A percentile compares a stretch with the other conserved stretches of the same genome.
These are phyloP conservation scores for Steccherinum ochraceum DNA, from an alignment of 768 basidiomycete species.

Conservation along the genomic window DNA sequence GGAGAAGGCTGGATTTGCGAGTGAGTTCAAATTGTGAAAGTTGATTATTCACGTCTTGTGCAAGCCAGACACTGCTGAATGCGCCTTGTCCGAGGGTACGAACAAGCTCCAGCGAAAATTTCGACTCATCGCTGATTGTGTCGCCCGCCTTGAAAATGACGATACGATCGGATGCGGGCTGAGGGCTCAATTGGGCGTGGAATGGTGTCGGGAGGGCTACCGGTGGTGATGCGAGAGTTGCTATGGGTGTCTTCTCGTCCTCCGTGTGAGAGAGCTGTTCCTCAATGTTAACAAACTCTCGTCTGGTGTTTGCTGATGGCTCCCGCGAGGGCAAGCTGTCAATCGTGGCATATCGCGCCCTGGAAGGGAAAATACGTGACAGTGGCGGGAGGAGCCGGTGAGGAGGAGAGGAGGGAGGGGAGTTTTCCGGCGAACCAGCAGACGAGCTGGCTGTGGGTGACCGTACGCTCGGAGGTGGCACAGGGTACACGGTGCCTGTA, in stretches of 20 bases:
- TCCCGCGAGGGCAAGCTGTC: conserved; percentile 12
- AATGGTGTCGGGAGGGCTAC: neutral
- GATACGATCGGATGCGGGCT: conserved; percentile 6
- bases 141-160: conserved; percentile 2
- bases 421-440: conserved; percentile 16
- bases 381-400: conserved; percentile 19
- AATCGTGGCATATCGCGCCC: conserved; percentile 26
- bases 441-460: conserved; percentile 15
- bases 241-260: conserved; percentile 1
- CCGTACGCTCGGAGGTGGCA: conserved; percentile 19
- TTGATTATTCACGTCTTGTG: conserved; percentile 26
- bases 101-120: conserved; percentile 40
- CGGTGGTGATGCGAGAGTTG: neutral
- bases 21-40: conserved; percentile 22
- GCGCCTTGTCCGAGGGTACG: conserved; percentile 61
- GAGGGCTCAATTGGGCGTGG: neutral
- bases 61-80: conserved; percentile 75
- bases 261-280: conserved; percentile 2
- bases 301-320: conserved; percentile 8
- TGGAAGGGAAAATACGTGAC: conserved; percentile 31
- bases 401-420: conserved; percentile 13
- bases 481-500: conserved; percentile 15
- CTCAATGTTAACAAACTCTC: conserved; percentile 11
- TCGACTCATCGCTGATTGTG: conserved; percentile 4
- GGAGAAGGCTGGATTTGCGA: conserved; percentile 17